Evolutionary conservation across 352 stramenopile genomes (phyloP).

Genomic region (Pythium utonaiense): DNA sequence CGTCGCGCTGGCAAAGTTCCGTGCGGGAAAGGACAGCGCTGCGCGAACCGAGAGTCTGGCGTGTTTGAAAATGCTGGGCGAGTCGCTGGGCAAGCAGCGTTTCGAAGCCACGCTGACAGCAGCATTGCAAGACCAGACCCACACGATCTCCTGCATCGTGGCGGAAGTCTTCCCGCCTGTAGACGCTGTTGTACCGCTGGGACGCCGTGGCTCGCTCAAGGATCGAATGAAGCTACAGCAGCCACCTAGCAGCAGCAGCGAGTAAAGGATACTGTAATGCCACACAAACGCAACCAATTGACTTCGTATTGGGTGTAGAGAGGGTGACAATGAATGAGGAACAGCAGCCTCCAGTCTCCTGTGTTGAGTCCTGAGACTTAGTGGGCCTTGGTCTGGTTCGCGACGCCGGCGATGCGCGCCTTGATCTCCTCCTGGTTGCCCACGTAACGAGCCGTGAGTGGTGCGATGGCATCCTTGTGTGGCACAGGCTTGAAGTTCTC

Average conservation of each 20-base stretch:
- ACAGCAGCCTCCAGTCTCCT: no score
- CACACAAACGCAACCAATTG: background rate
- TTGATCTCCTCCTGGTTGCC: slow-evolving; percentile 97
- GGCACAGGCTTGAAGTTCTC: slow-evolving; percentile 95
- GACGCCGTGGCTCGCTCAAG: slow-evolving; percentile 18
- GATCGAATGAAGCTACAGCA: slow-evolving; percentile 19
- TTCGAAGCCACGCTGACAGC: slow-evolving; percentile 33
- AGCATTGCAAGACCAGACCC: slow-evolving; percentile 22
- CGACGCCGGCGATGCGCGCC: slow-evolving; percentile 94
- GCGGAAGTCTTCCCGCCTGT: slow-evolving; percentile 32
- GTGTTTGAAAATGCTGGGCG: slow-evolving; percentile 42
- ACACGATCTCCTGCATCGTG: slow-evolving; percentile 32
- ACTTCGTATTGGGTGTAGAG: background rate
- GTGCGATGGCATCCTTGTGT: slow-evolving; percentile 89
- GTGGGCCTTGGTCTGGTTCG: slow-evolving; percentile 94
- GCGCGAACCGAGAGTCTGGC: slow-evolving; percentile 36
- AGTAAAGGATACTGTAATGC: background rate
- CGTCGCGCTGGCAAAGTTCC: slow-evolving; percentile 40
- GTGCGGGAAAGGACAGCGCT: slow-evolving; percentile 42
- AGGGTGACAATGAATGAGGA: no score
- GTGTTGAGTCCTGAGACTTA: no score
- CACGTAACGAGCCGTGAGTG: slow-evolving; percentile 75
- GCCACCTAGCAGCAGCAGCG: slow-evolving; percentile 7
- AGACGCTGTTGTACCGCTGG: background rate
- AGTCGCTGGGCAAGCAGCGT: slow-evolving; percentile 28